phyloP scores from a whole-genome alignment of 2,329 filamentous ascomycete species.

The Magnaporthales sp. region DNA sequence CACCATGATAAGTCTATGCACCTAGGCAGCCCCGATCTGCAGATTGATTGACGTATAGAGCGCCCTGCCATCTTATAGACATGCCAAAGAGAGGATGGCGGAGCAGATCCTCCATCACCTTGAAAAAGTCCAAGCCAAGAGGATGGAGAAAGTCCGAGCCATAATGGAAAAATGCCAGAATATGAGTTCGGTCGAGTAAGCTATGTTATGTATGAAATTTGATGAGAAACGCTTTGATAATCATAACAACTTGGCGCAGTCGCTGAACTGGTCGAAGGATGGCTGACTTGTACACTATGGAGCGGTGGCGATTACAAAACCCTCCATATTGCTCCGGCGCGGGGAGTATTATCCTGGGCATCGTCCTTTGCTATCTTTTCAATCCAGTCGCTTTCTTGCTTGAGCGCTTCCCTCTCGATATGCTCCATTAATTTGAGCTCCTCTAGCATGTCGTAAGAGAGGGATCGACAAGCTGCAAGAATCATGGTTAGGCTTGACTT shows the following conservation, averaged over 20 bases:
- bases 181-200: background rate
- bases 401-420: constrained; percentile 49
- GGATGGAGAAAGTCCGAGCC: background rate
- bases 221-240: background rate
- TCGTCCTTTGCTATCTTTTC: constrained; percentile 38
- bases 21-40: background rate
- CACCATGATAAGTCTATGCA: background rate
- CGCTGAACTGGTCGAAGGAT: background rate
- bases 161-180: background rate
- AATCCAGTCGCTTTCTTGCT: constrained; percentile 51
- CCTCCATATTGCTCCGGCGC: constrained; percentile 41
- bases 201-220: background rate
- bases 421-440: constrained; percentile 54
- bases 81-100: background rate
- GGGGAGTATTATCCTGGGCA: constrained; percentile 18
- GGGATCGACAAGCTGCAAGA: constrained; percentile 33
- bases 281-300: background rate
- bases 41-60: background rate
- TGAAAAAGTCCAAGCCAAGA: background rate
- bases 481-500: constrained; percentile 35
- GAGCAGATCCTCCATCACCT: background rate
- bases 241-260: background rate
- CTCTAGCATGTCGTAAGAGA: constrained; percentile 51
- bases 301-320: constrained; percentile 16
- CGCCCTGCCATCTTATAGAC: background rate